These are phyloP conservation scores for Suillus weaverae DNA, from an alignment of 768 basidiomycete genomes.

Conservation along the genomic window DNA sequence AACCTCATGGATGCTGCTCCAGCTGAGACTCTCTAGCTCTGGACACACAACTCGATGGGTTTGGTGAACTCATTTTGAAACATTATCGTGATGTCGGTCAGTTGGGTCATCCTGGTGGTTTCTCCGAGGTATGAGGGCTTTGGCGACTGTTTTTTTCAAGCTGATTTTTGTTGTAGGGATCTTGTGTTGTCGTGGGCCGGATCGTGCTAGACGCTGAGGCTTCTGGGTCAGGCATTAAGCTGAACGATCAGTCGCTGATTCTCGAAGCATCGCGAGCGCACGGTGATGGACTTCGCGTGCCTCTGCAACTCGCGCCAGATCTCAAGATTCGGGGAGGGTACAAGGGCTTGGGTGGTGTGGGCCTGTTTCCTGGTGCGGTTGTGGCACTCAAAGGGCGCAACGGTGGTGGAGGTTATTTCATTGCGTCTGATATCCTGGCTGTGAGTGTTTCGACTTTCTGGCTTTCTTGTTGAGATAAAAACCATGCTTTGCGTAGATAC, in stretches of 20 bases:
- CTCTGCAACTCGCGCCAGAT: constrained; percentile 66
- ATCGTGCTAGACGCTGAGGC: constrained; percentile 70
- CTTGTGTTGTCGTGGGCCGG: constrained; percentile 70
- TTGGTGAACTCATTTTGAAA: constrained; percentile 68
- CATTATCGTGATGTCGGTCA: constrained; percentile 68
- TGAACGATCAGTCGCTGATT: constrained; percentile 70
- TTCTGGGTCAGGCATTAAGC: constrained; percentile 54
- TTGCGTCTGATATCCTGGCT: constrained; percentile 76
- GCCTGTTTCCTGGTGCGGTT: constrained; percentile 88
- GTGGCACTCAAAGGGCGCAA: constrained; percentile 87
- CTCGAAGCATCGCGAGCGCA: constrained; percentile 85
- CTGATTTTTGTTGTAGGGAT: constrained; percentile 43
- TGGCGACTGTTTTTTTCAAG: not conserved
- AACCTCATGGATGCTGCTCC: not conserved
- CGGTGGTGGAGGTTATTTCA: constrained; percentile 86
- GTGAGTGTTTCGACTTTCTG: constrained; percentile 38
- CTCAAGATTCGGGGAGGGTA: constrained; percentile 65
- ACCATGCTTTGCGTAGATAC: constrained; percentile 48
- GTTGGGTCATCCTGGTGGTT: constrained; percentile 71
- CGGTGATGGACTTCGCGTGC: constrained; percentile 62
- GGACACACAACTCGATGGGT: constrained; percentile 86
- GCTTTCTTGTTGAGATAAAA: not conserved
- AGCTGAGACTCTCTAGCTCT: constrained; percentile 50
- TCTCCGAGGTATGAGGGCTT: constrained; percentile 46
- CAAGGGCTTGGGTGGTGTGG: constrained; percentile 62